Base-by-base conservation (phyloP, 2,329 filamentous ascomycete species). In the Ophiocordyceps australis region DNA sequence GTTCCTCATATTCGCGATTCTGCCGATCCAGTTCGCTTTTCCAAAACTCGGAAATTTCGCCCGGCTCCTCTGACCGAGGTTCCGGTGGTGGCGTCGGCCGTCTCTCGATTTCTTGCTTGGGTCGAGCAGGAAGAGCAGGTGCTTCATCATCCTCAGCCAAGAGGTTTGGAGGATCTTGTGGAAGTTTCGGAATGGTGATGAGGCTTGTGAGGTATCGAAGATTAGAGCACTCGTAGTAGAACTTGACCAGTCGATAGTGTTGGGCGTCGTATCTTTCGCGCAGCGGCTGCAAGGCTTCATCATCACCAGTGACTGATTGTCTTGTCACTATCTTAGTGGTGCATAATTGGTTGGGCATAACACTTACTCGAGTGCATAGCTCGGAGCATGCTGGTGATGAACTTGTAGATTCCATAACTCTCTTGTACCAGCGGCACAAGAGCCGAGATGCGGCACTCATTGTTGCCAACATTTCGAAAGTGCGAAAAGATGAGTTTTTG, bases 171-270 rank as follows among this genome's bases (percentile, higher is more conserved):
- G 89, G 80, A 29, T 95, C 85, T 52, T 92, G 81, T 1, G 89
- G 85, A 26, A 98, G 66, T 49, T 94, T 95, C 1, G 89, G 89
- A 6, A 98, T 82, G 2, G 82, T 92, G 43, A 98, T 95, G 26
- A 98, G 62, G 42, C 83, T 93, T 10, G 89, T 98, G 25, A 98
- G 65, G 47, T 98, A 98, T 38, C 89, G 77, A 28, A 98, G 64
- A 49, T 95, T 98, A 9, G 89, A 94, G 54, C 89, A 98, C 54
- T 98, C 89, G 52, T 95, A 95, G 56, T 98, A 98, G 55, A 95
- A 98, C 45, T 91, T 89, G 45, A 93, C 79, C 11, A 98, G 67
- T 12, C 89, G 79, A 57, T 95, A 86, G 50, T 98, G 89, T 45
- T 95, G 89, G 10, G 89, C 83, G 48, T 94, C 78, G 48, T 95